These are phyloP conservation scores for Immersiporthe knoxdaviesiana DNA, from an alignment of 2,329 filamentous ascomycete genomes.

Conservation along the genomic window DNA sequence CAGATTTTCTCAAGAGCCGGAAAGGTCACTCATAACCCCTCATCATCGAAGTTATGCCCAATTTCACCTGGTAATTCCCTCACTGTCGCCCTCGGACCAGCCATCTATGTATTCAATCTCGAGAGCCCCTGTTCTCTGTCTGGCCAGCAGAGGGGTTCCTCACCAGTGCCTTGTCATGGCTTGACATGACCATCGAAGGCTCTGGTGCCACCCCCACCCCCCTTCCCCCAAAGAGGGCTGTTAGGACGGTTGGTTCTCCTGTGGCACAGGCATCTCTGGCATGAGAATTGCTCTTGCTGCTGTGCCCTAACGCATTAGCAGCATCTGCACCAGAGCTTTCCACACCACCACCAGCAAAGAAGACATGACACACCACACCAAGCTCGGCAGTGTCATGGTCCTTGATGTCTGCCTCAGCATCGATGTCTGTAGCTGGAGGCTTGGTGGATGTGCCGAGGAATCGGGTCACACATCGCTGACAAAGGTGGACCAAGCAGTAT, in stretches of 20 bases:
- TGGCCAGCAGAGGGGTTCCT: background rate
- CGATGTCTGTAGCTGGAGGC: background rate
- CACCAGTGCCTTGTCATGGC: background rate
- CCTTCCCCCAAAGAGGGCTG: background rate
- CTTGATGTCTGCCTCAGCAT: background rate
- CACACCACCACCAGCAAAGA: background rate
- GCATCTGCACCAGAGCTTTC: background rate
- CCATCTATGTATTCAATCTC: background rate
- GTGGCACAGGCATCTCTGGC: background rate
- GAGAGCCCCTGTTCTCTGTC: background rate
- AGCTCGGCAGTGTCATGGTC: background rate
- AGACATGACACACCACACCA: background rate
- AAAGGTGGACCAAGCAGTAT: no score
- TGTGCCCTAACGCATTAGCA: background rate
- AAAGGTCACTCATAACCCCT: background rate
- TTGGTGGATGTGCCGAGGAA: no score
- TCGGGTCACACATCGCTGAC: background rate
- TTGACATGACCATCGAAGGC: slow-evolving; percentile 5
- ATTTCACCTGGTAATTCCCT: background rate
- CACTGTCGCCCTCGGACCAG: background rate
- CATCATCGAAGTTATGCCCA: background rate
- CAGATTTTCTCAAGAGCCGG: background rate
- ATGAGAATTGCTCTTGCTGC: background rate
- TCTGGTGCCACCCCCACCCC: no score
- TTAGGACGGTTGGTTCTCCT: background rate